Evolutionary conservation across 2,329 filamentous ascomycete species (phyloP).

Genomic region (Sclerotinia nivalis): DNA sequence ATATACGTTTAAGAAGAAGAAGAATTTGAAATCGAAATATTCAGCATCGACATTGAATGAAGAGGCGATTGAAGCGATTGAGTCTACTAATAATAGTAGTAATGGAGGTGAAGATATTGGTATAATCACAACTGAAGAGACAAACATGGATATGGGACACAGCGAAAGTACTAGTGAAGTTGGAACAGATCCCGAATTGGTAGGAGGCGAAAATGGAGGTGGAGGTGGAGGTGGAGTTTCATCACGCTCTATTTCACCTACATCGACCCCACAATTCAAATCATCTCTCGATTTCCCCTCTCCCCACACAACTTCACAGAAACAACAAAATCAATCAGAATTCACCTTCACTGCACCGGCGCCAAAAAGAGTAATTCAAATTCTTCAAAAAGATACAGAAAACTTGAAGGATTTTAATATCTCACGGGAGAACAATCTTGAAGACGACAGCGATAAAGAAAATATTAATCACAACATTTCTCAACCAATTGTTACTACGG

Average conservation of each 20-base stretch:
- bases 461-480: not conserved
- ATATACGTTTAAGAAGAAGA: slow-evolving; percentile 28
- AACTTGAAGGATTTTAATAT: not conserved
- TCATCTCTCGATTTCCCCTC: not conserved
- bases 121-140: not conserved
- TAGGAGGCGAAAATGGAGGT: slow-evolving; percentile 9
- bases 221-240: slow-evolving; percentile 4
- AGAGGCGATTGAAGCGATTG: not conserved
- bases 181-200: slow-evolving; percentile 19
- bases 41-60: slow-evolving; percentile 2
- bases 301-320: not conserved
- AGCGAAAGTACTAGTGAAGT: slow-evolving; percentile 15
- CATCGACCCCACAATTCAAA: slow-evolving; percentile 8
- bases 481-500: not conserved
- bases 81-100: not conserved
- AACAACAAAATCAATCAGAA: not conserved
- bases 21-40: slow-evolving; percentile 17
- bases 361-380: not conserved
- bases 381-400: not conserved
- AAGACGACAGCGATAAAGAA: not conserved
- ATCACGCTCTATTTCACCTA: slow-evolving; percentile 8
- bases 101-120: not conserved
- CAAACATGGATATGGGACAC: not conserved
- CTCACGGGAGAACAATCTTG: not conserved
- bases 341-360: not conserved